Percentiles rank a stretch among this genome's conserved stretches.
These are phyloP conservation scores for Calocybe cyanea DNA, from an alignment of 768 basidiomycete genomes.

Conservation along the genomic window DNA sequence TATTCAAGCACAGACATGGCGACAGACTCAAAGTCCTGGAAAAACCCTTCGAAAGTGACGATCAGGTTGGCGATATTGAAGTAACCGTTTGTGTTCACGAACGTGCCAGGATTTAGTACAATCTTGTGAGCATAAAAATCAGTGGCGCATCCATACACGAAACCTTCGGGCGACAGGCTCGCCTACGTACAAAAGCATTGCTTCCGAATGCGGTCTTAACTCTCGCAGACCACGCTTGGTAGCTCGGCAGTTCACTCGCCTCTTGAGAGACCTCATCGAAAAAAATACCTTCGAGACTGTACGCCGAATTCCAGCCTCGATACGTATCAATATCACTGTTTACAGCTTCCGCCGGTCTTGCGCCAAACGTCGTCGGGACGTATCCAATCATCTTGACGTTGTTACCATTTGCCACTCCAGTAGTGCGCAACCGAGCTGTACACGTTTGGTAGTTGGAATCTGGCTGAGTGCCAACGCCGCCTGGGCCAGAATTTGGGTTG, in stretches of 20 bases:
- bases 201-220: conserved; percentile 17
- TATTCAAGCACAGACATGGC: not conserved
- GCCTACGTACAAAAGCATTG: conserved; percentile 12
- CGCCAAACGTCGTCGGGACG: conserved; percentile 23
- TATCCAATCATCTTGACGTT: conserved; percentile 31
- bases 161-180: not conserved
- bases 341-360: conserved; percentile 18
- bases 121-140: conserved; percentile 15
- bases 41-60: conserved; percentile 25
- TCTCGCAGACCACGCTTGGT: conserved; percentile 18
- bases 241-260: conserved; percentile 16
- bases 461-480: conserved; percentile 21
- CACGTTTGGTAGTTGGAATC: conserved; percentile 27
- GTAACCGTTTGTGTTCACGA: conserved; percentile 16
- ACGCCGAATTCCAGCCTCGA: conserved; percentile 23
- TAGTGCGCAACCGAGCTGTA: conserved; percentile 16
- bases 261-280: conserved; percentile 28
- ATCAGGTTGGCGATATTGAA: conserved; percentile 27
- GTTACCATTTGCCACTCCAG: conserved; percentile 3
- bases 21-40: conserved; percentile 24
- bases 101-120: conserved; percentile 25
- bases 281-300: conserved; percentile 30
- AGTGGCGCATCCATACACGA: too few species aligned
- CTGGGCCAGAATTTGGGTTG: conserved; percentile 30
- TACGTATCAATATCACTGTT: conserved; percentile 27